Evolutionary conservation across 2,329 filamentous ascomycete genomes (phyloP).

Genomic region (Colletotrichum destructivum): DNA sequence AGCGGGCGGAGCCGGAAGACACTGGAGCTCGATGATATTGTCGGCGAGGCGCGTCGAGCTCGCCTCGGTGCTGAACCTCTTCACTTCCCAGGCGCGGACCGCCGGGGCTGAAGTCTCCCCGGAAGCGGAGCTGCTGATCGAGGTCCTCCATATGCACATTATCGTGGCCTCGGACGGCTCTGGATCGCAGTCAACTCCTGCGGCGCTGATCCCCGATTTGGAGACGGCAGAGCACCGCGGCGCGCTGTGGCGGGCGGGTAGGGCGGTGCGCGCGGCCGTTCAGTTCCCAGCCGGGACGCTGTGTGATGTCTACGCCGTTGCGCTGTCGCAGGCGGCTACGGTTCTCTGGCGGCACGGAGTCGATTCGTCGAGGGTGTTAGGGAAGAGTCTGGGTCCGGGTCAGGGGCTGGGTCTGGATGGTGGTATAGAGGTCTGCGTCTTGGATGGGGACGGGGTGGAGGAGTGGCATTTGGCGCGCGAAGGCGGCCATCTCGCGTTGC

Average conservation of each 20-base stretch:
- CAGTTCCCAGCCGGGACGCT: background rate
- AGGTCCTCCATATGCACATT: conserved; percentile 3
- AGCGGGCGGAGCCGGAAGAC: background rate
- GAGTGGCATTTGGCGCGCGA: background rate
- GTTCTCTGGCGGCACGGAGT: conserved; percentile 1
- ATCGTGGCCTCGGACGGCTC: no score
- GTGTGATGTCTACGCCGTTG: background rate
- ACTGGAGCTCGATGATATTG: conserved; percentile 22
- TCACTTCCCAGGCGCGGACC: background rate
- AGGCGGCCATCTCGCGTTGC: background rate
- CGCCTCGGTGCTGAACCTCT: background rate
- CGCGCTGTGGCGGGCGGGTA: conserved; percentile 4
- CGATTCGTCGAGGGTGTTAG: background rate
- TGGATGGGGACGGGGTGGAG: background rate
- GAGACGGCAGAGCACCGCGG: background rate
- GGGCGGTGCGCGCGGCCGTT: background rate
- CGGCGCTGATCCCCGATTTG: background rate
- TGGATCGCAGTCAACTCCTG: background rate
- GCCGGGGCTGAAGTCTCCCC: background rate
- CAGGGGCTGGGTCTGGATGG: no score
- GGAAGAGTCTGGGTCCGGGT: no score
- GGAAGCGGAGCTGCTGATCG: background rate
- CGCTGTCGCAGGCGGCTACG: background rate
- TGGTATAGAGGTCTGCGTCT: background rate
- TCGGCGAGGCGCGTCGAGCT: conserved; percentile 13